Base-by-base conservation (phyloP, 2,329 filamentous ascomycete species). In the Beauveria sp. region DNA sequence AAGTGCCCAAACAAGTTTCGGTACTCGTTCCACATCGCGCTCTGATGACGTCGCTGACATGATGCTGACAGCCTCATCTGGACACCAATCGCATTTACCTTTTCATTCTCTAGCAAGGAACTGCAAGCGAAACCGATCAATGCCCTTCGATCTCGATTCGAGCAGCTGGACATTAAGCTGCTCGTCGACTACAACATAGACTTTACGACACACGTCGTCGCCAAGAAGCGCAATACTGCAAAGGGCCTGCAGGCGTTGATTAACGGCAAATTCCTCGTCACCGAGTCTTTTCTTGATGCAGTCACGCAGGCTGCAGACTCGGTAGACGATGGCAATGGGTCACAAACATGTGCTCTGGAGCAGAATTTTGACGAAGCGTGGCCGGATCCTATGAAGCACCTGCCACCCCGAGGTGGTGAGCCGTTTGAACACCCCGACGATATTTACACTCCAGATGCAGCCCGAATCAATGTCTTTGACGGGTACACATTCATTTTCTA, bases 401-500 rank as follows among this genome's bases (percentile, higher is more conserved):
- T 96, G 16, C 91, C 93, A 0, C 85, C 88, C 0, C 81, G 84
- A 5, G 90, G 89, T 1, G 86, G 86, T 55, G 93, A 98, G 71
- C 89, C 89, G 0, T 83, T 87, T 2, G 79, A 86, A 42, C 83
- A 88, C 53, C 83, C 86, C 0, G 78, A 84, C 10, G 81, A 84
- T n/a, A 82, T 86, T 14, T 93, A 96, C 70, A 79, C 81, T 8
- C 93, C 95, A 0, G 84, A 93, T 64, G 65, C 78, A 0, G 74
- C 76, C 18, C 83, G 95, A 22, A 77, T 78, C 8, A 85, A 87
- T 30, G 79, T 99, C 1, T 98, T 99, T 66, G 85, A 90, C 12
- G 90, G 90, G 3, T 95, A 93, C 69, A 93, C 88, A 0, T 97
- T 98, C 69, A 80, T 99, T 3, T 96, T 98, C 68, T 88, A 93